Evolutionary conservation across 768 basidiomycete species (phyloP).

Genomic region (Lactarius sanguifluus): DNA sequence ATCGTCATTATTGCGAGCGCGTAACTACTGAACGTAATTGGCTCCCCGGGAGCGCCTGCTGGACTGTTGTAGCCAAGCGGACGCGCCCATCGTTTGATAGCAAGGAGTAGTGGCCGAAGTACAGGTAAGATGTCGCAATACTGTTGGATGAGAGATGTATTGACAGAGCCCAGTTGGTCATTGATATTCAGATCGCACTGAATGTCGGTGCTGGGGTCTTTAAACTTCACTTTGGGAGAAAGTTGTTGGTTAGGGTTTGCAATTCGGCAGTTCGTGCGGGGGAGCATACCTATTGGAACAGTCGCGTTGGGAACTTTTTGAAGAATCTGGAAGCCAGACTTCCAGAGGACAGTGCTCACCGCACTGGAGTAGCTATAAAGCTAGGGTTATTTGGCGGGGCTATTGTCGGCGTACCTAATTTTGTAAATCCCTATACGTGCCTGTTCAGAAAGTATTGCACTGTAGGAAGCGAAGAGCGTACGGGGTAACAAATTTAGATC

Average conservation of each 20-base stretch:
- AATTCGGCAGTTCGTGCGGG: not conserved
- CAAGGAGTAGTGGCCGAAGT: constrained; percentile 44
- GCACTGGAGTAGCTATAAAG: constrained; percentile 31
- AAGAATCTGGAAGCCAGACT: constrained; percentile 36
- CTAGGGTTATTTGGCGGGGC: no score
- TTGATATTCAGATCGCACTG: constrained; percentile 63
- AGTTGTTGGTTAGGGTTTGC: constrained; percentile 12
- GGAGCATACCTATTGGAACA: constrained; percentile 40
- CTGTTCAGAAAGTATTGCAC: not conserved
- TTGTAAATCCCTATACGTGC: constrained; percentile 36
- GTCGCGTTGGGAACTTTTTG: constrained; percentile 33
- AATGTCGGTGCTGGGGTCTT: constrained; percentile 43
- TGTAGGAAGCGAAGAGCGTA: constrained; percentile 20
- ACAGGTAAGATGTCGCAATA: constrained; percentile 52
- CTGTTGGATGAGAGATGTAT: constrained; percentile 49
- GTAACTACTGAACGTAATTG: constrained; percentile 59
- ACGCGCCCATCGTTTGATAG: constrained; percentile 62
- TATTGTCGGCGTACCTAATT: constrained; percentile 31
- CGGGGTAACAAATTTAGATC: constrained; percentile 35
- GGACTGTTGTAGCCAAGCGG: constrained; percentile 52
- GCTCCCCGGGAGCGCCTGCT: constrained; percentile 23
- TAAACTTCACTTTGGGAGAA: constrained; percentile 47
- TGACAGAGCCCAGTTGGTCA: constrained; percentile 53
- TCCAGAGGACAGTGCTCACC: constrained; percentile 36
- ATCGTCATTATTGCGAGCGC: constrained; percentile 61